phyloP scores from a whole-genome alignment of 371 early-diverging fungal species.

The Phascolomyces articulosus region DNA sequence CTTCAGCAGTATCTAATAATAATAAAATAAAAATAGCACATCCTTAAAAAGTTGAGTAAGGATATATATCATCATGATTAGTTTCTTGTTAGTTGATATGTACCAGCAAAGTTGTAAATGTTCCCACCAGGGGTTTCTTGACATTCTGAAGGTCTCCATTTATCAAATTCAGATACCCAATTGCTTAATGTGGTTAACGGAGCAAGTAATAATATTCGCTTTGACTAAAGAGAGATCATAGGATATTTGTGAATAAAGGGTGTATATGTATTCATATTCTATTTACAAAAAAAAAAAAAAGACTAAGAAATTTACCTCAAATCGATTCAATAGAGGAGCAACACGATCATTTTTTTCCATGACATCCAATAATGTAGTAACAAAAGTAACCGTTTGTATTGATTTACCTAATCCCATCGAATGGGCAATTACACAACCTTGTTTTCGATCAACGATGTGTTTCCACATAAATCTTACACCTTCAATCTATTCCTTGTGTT shows the following conservation, averaged over 20 bases:
- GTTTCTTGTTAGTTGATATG: not conserved
- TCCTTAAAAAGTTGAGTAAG: no score
- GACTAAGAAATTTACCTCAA: not conserved
- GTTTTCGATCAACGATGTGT: slow-evolving; percentile 64
- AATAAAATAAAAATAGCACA: not conserved
- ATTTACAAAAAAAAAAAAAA: no score
- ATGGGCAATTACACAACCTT: slow-evolving; percentile 88
- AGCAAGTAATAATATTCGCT: slow-evolving; percentile 79
- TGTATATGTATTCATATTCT: slow-evolving; percentile 31
- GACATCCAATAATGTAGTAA: slow-evolving; percentile 66
- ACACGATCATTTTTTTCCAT: slow-evolving; percentile 30
- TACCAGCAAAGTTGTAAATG: slow-evolving; percentile 36
- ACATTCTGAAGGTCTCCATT: slow-evolving; percentile 59
- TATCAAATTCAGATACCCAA: slow-evolving; percentile 77
- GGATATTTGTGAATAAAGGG: no score
- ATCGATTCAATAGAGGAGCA: not conserved
- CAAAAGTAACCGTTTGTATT: slow-evolving; percentile 75
- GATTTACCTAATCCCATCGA: slow-evolving; percentile 90
- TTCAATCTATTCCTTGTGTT: slow-evolving; percentile 55
- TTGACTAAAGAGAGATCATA: slow-evolving; percentile 32
- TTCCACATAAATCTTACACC: slow-evolving; percentile 85
- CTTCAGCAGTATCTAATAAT: not conserved
- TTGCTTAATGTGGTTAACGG: slow-evolving; percentile 78
- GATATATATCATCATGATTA: not conserved
- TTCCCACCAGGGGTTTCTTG: slow-evolving; percentile 27